phyloP scores from a whole-genome alignment of 2,329 filamentous ascomycete species.

The Stemphylium vesicarium region DNA sequence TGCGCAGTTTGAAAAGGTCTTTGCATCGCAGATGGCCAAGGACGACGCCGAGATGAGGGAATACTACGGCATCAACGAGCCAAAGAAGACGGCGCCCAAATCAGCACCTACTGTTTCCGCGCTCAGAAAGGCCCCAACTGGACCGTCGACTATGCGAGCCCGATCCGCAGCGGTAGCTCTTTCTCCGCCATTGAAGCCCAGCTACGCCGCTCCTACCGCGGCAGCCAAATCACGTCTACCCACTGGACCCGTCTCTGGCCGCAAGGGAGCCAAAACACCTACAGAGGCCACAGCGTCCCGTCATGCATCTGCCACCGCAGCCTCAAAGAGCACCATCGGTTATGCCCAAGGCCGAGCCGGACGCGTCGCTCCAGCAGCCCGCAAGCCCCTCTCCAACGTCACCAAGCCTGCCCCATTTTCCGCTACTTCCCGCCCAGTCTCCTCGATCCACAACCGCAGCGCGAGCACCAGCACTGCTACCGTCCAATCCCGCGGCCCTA shows the following conservation, averaged over 20 bases:
- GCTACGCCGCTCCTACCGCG: constrained; percentile 49
- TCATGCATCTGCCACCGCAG: constrained; percentile 66
- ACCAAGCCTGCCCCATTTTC: constrained; percentile 41
- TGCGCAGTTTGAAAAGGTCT: constrained; percentile 69
- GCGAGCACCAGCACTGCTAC: constrained; percentile 16
- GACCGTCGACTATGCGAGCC: constrained; percentile 61
- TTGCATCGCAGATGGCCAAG: constrained; percentile 64
- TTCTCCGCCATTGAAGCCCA: constrained; percentile 41
- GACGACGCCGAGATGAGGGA: constrained; percentile 57
- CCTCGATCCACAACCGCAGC: constrained; percentile 24
- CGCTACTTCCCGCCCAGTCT: constrained; percentile 27
- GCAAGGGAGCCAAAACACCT: constrained; percentile 47
- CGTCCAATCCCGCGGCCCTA: constrained; percentile 22
- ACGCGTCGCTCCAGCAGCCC: constrained; percentile 50
- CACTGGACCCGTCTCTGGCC: constrained; percentile 44
- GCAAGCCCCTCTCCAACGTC: constrained; percentile 47
- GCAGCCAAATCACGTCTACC: constrained; percentile 50
- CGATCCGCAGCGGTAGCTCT: constrained; percentile 57
- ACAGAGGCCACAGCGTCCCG: constrained; percentile 61
- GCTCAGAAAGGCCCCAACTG: constrained; percentile 32
- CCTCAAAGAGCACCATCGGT: constrained; percentile 81
- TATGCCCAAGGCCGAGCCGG: constrained; percentile 77
- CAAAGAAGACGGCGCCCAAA: constrained; percentile 37
- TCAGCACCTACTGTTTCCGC: constrained; percentile 2
- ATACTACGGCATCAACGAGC: constrained; percentile 35